Percentiles rank a stretch among this genome's conserved stretches.
Conservation (phyloP, 2,329 filamentous ascomycete species). For the Botrytis fragariae region DNA sequence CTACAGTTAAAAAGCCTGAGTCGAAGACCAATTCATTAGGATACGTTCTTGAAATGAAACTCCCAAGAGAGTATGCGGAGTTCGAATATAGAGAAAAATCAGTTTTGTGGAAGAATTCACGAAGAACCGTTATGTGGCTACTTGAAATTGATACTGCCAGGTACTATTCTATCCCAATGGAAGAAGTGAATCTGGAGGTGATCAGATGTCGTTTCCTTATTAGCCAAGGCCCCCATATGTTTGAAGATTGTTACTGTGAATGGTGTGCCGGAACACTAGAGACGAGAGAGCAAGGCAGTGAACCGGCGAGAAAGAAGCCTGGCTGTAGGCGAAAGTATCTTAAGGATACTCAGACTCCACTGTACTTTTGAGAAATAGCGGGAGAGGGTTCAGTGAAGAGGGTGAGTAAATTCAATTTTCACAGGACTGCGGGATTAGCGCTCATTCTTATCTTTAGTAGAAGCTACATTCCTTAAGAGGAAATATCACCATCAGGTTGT, state of each 20-base stretch:
- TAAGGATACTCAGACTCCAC: background rate
- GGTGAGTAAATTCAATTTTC: background rate
- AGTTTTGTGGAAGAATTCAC: rapidly evolving
- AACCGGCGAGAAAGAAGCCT: rapidly evolving
- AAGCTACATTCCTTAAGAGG: background rate
- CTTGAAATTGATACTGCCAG: background rate
- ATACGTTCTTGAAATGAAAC: background rate
- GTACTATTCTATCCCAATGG: background rate
- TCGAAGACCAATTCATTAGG: background rate
- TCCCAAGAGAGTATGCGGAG: background rate
- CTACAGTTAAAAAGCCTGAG: background rate
- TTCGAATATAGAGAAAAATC: background rate
- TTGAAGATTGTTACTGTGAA: background rate
- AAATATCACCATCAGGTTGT: rapidly evolving
- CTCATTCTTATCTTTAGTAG: background rate
- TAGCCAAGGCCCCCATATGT: background rate
- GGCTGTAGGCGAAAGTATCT: background rate
- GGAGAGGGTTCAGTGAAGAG: background rate
- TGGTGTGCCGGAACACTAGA: background rate
- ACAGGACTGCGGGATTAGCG: background rate
- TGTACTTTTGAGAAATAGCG: background rate
- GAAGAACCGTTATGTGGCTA: rapidly evolving
- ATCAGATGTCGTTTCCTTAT: background rate
- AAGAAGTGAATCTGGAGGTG: background rate
- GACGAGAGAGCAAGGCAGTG: background rate